A percentile compares a stretch with the other conserved stretches of the same genome.
phyloP scores from a whole-genome alignment of 1,284 basidiomycete genomes.

The Ustilago lituana region DNA sequence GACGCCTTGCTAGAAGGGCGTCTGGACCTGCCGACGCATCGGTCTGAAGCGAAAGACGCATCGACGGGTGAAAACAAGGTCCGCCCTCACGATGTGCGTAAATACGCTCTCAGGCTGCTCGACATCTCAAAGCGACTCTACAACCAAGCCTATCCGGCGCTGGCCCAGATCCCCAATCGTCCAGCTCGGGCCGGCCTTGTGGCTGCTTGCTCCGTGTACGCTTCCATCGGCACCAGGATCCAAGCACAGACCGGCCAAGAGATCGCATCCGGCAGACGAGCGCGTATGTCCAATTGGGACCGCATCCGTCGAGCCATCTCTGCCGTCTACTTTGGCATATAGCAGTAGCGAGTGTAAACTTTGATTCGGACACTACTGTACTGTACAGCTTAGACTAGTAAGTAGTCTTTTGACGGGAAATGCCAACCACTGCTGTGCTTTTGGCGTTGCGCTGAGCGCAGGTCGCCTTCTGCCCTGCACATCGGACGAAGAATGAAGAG shows the following conservation, averaged over 20 bases:
- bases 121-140: constrained; percentile 42
- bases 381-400: no score
- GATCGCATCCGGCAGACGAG: constrained; percentile 27
- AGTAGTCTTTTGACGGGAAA: no score
- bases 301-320: constrained; percentile 26
- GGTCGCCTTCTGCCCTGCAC: neutral
- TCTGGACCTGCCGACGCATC: constrained; percentile 1
- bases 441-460: no score
- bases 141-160: constrained; percentile 39
- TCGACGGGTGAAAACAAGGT: constrained; percentile 4
- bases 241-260: constrained; percentile 27
- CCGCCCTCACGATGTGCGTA: constrained; percentile 29
- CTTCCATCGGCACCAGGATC: constrained; percentile 45
- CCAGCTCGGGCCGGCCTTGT: constrained; percentile 52
- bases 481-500: neutral
- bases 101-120: constrained; percentile 41
- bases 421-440: no score
- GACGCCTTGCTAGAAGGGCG: constrained; percentile 16
- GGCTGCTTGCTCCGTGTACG: constrained; percentile 58
- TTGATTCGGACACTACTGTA: no score
- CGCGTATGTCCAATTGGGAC: constrained; percentile 34
- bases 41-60: neutral
- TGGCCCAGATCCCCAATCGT: constrained; percentile 43
- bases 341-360: neutral
- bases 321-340: constrained; percentile 42